Conservation (phyloP, 2,329 filamentous ascomycete genomes). For the Atkinsonella hypoxylon region DNA sequence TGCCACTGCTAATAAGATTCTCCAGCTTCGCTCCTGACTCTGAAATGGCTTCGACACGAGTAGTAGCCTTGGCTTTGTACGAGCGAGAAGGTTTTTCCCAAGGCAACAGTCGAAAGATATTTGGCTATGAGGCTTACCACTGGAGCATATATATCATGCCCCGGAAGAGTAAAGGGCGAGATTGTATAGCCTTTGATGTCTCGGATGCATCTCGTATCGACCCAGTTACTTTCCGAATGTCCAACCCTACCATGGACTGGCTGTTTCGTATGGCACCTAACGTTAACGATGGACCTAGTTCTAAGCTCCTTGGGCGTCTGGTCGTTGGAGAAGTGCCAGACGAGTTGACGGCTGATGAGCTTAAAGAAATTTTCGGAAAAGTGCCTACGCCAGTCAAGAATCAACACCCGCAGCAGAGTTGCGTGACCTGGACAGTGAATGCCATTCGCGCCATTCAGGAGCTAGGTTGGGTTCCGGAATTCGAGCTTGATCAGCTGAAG, state of each 20-base stretch:
- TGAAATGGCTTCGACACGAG: conserved; percentile 7
- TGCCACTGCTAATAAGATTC: background rate
- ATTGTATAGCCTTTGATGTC: conserved; percentile 15
- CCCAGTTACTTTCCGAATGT: conserved; percentile 18
- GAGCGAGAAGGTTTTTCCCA: conserved; percentile 17
- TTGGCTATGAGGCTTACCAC: conserved; percentile 20
- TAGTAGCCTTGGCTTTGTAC: conserved; percentile 16
- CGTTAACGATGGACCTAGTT: conserved; percentile 9
- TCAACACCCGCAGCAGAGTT: conserved; percentile 21
- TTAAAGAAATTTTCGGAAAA: conserved; percentile 12
- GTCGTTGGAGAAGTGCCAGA: conserved; percentile 15
- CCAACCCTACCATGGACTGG: conserved; percentile 22
- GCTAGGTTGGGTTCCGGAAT: conserved; percentile 13
- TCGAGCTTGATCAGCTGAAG: conserved; percentile 16
- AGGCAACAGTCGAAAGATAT: conserved; percentile 12
- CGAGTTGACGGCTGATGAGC: conserved; percentile 8
- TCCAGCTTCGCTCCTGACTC: background rate
- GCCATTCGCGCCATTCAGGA: conserved; percentile 16
- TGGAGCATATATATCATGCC: conserved; percentile 19
- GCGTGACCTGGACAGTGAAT: conserved; percentile 20
- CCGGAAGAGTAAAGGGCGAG: conserved; percentile 5
- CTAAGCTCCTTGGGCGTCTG: conserved; percentile 17
- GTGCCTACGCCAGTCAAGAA: conserved; percentile 19
- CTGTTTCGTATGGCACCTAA: conserved; percentile 13
- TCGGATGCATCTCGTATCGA: conserved; percentile 20